phyloP scores from a whole-genome alignment of 371 early-diverging fungal genomes.

The Apophysomyces trapeziformis region DNA sequence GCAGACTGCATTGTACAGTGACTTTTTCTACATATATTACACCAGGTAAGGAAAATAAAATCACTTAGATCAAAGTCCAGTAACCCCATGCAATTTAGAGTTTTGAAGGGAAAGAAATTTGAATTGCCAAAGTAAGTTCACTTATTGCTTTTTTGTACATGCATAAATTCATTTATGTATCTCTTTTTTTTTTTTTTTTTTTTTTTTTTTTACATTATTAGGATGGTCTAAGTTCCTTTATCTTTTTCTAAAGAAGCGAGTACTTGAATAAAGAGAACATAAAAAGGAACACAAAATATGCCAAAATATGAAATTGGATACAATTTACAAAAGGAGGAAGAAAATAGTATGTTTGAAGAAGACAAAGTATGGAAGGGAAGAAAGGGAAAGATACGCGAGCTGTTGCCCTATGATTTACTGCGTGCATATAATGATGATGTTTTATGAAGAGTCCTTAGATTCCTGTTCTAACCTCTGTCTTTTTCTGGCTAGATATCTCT shows the following conservation, averaged over 20 bases:
- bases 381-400: no score
- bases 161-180: not conserved
- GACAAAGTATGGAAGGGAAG: no score
- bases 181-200: not conserved
- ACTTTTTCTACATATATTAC: constrained; percentile 98
- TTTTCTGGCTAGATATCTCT: constrained; percentile 79
- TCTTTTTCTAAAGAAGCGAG: constrained; percentile 3
- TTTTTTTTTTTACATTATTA: not conserved
- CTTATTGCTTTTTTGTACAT: not conserved
- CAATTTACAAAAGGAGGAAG: no score
- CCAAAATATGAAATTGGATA: no score
- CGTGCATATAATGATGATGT: not conserved
- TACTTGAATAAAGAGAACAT: no score
- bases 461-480: constrained; percentile 55
- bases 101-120: constrained; percentile 86
- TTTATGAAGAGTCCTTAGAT: constrained; percentile 56
- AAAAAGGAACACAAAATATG: no score
- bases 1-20: constrained; percentile 96
- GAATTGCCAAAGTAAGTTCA: constrained; percentile 66
- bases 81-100: constrained; percentile 48
- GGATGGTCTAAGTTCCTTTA: constrained; percentile 17
- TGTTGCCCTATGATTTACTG: no score
- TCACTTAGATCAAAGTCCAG: not conserved
- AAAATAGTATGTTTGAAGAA: no score
- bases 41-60: constrained; percentile 65